Conservation (phyloP, 192 early-diverging fungal species). For the Chytriomyces sp. region DNA sequence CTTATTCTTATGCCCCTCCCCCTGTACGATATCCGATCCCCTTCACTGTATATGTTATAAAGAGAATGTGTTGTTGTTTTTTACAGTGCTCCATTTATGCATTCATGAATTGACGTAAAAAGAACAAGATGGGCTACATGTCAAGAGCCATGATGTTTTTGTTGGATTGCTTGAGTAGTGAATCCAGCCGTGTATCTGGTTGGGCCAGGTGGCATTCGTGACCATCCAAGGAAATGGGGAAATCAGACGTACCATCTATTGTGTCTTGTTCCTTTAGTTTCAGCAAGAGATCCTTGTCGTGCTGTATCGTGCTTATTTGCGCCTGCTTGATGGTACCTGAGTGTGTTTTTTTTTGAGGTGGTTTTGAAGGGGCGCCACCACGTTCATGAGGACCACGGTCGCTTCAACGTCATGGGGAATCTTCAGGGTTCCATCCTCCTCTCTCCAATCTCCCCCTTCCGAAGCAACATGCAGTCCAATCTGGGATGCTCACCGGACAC, state of each 20-base stretch:
- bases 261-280: neutral
- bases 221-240: neutral
- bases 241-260: neutral
- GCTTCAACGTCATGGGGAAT: neutral
- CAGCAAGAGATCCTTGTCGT: neutral
- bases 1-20: too few species aligned
- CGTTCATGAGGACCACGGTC: neutral
- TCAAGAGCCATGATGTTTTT: neutral
- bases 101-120: too few species aligned
- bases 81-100: too few species aligned
- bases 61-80: too few species aligned
- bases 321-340: conserved; percentile 29
- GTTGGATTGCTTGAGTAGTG: neutral
- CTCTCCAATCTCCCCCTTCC: conserved; percentile 2
- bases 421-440: neutral
- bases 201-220: neutral
- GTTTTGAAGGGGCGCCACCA: too few species aligned
- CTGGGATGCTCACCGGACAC: conserved; percentile 5
- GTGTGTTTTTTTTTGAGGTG: too few species aligned
- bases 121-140: neutral
- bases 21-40: too few species aligned
- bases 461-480: neutral
- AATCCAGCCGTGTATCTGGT: neutral
- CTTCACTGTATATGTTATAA: too few species aligned
- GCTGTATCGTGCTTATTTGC: conserved; percentile 15